These are phyloP conservation scores for Saksenaea vasiformis DNA, from an alignment of 371 early-diverging fungal genomes.

Conservation along the genomic window DNA sequence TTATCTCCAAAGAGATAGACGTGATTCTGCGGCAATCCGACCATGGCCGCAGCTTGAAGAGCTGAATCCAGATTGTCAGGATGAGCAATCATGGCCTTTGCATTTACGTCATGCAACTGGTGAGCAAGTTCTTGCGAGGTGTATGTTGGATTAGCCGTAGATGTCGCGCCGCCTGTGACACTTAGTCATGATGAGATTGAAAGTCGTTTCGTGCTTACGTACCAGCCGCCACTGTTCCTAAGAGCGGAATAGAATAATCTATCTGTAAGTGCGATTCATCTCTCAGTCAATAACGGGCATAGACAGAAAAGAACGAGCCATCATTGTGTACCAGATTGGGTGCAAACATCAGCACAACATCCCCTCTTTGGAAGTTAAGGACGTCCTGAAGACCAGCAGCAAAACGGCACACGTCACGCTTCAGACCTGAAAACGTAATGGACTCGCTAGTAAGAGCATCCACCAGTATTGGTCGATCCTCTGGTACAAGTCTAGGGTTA, in stretches of 20 bases:
- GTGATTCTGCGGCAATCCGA: constrained; percentile 48
- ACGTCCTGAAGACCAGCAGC: not conserved
- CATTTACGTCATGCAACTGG: constrained; percentile 71
- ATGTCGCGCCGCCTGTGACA: constrained; percentile 65
- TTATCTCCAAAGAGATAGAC: constrained; percentile 65
- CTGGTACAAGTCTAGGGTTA: constrained; percentile 16
- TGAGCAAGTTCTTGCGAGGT: constrained; percentile 73
- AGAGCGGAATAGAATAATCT: constrained; percentile 30
- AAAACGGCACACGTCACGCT: constrained; percentile 7
- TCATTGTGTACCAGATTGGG: constrained; percentile 9
- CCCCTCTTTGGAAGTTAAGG: constrained; percentile 7
- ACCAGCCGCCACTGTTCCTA: constrained; percentile 47
- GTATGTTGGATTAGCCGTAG: constrained; percentile 82
- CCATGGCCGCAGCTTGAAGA: constrained; percentile 57
- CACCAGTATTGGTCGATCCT: constrained; percentile 1
- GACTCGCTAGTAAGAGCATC: not conserved
- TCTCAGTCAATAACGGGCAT: not conserved
- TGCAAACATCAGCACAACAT: constrained; percentile 16
- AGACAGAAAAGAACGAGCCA: not conserved
- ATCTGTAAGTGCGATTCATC: not conserved
- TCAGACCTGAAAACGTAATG: not conserved
- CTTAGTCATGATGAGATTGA: not conserved
- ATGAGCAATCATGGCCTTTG: constrained; percentile 60
- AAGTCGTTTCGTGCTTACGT: not conserved
- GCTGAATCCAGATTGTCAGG: constrained; percentile 51